Evolutionary conservation across 371 early-diverging fungal species (phyloP).

Genomic region (Lichtheimia hyalospora): DNA sequence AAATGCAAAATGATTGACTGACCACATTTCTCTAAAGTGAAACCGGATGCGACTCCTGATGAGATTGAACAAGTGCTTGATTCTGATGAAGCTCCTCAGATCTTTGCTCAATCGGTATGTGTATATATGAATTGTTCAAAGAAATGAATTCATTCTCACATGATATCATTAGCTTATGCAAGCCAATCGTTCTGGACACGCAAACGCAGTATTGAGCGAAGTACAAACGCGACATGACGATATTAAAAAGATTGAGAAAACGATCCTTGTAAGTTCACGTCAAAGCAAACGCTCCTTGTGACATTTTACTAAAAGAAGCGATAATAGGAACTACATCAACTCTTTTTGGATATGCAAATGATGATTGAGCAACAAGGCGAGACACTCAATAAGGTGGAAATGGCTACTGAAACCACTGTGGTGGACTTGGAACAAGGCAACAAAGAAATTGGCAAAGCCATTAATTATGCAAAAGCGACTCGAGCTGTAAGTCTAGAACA

Average conservation of each 20-base stretch:
- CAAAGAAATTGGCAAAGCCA: conserved; percentile 69
- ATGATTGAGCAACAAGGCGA: conserved; percentile 82
- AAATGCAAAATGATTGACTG: no score
- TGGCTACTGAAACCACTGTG: conserved; percentile 61
- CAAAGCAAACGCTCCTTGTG: not conserved
- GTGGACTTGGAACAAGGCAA: conserved; percentile 73
- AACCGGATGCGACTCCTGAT: conserved; percentile 81
- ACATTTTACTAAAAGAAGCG: not conserved
- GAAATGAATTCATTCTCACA: not conserved
- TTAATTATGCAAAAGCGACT: conserved; percentile 68
- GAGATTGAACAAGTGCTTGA: conserved; percentile 80
- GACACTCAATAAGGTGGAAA: conserved; percentile 71
- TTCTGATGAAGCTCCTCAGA: conserved; percentile 69
- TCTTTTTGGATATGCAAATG: conserved; percentile 90
- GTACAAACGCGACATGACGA: conserved; percentile 89
- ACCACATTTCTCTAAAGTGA: conserved; percentile 52
- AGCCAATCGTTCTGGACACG: conserved; percentile 77
- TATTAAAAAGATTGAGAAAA: conserved; percentile 84
- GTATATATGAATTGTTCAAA: not conserved
- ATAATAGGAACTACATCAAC: conserved; percentile 79
- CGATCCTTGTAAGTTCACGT: conserved; percentile 60
- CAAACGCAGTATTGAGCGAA: conserved; percentile 76
- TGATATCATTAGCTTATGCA: conserved; percentile 60
- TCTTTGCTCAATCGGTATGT: conserved; percentile 84
- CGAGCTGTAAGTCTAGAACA: conserved; percentile 59